A percentile compares a stretch with the other conserved stretches of the same genome.
Conservation (phyloP, 306 rosid species). For the Senna tora region DNA sequence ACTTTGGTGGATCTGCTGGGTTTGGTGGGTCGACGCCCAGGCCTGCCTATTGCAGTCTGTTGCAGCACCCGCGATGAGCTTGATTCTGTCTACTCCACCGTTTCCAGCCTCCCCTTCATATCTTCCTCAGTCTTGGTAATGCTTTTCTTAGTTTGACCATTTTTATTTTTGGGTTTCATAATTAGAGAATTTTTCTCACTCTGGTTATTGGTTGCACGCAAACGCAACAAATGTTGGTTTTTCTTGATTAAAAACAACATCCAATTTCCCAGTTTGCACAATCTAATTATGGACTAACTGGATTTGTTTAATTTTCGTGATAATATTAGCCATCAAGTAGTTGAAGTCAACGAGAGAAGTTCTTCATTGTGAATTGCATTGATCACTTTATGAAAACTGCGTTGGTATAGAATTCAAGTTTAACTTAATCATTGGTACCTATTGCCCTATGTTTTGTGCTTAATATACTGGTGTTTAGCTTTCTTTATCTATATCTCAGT, state of each 20-base stretch:
- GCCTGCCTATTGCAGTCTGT: conserved; percentile 61
- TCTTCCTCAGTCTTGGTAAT: conserved; percentile 8
- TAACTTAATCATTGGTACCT: neutral
- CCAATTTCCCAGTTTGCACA: neutral
- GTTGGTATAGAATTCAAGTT: neutral
- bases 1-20: conserved; percentile 74
- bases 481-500: neutral
- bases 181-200: neutral
- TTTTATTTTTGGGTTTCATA: neutral
- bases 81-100: conserved; percentile 60
- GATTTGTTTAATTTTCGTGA: neutral
- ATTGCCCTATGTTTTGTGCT: neutral
- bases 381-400: neutral
- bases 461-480: neutral
- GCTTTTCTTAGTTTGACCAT: neutral
- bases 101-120: conserved; percentile 38
- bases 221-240: neutral
- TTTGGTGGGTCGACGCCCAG: conserved; percentile 70
- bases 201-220: neutral
- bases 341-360: neutral
- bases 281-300: neutral
- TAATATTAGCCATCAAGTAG: neutral
- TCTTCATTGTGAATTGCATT: neutral
- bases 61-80: conserved; percentile 26
- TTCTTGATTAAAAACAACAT: neutral